A percentile compares a stretch with the other conserved stretches of the same genome.
Conservation (phyloP, 1,284 basidiomycete genomes). For the Stygiomarasmius scandens region DNA sequence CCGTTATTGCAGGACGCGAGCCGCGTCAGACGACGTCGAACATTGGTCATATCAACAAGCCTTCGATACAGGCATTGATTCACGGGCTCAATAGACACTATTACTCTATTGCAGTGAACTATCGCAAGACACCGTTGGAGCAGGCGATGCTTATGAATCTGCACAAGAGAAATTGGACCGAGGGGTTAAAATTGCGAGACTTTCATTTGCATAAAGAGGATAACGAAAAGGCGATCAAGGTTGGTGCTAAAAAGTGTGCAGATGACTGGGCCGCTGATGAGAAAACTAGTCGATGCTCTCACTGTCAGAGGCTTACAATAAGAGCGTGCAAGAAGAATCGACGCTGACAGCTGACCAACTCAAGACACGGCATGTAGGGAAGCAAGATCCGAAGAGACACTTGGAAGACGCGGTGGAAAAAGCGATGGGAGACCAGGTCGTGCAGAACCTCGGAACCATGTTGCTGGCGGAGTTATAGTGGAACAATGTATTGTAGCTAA, state of each 20-base stretch:
- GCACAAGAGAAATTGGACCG: slow-evolving; percentile 97
- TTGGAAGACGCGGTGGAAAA: slow-evolving; percentile 96
- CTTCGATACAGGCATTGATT: slow-evolving; percentile 95
- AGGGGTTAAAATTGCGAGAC: slow-evolving; percentile 88
- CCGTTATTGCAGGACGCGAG: slow-evolving; percentile 88
- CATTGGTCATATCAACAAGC: slow-evolving; percentile 98
- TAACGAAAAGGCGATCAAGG: slow-evolving; percentile 93
- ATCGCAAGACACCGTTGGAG: slow-evolving; percentile 95
- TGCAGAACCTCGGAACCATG: slow-evolving; percentile 92
- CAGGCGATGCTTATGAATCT: slow-evolving; percentile 98
- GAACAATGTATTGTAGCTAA: neutral
- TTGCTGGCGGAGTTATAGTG: slow-evolving; percentile 80
- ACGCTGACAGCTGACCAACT: slow-evolving; percentile 88
- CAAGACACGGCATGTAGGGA: slow-evolving; percentile 95
- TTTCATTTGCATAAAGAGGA: slow-evolving; percentile 84
- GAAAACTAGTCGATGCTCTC: slow-evolving; percentile 81
- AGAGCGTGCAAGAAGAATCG: slow-evolving; percentile 94
- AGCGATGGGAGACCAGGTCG: slow-evolving; percentile 94
- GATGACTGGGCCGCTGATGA: slow-evolving; percentile 15
- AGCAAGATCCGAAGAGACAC: slow-evolving; percentile 97
- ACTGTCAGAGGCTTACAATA: slow-evolving; percentile 91
- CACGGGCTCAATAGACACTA: slow-evolving; percentile 97
- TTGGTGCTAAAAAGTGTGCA: slow-evolving; percentile 30
- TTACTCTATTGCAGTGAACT: slow-evolving; percentile 95
- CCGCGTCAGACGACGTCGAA: slow-evolving; percentile 98